Conservation (phyloP, 208 protist species). For the Trypanosoma scelopori region DNA sequence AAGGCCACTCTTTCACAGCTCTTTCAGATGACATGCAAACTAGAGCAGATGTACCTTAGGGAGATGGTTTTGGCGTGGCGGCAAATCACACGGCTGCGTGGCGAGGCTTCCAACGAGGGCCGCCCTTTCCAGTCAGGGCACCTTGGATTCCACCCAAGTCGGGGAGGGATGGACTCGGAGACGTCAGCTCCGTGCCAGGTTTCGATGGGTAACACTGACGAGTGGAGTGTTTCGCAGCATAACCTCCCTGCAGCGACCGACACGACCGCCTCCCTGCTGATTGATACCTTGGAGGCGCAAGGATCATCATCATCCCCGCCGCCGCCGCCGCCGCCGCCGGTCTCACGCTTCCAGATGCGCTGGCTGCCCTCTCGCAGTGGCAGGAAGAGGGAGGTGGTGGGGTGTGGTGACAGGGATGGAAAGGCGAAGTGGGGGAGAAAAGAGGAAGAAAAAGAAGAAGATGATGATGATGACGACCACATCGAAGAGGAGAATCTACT, state of each 20-base stretch:
- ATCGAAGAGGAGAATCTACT: conserved; percentile 41
- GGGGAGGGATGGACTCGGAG: background rate
- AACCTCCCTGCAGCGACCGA: background rate
- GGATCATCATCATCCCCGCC: too few relatives aligned
- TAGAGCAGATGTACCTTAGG: conserved; percentile 20
- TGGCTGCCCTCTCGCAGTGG: conserved; percentile 34
- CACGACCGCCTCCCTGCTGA: conserved; percentile 2
- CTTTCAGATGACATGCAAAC: conserved; percentile 18
- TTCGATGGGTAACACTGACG: background rate
- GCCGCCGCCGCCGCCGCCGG: too few relatives aligned
- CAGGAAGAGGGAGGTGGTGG: background rate
- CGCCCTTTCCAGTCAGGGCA: background rate
- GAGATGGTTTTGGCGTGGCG: conserved; percentile 23
- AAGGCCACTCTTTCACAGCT: background rate
- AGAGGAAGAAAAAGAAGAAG: too few relatives aligned
- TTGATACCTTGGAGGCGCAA: background rate
- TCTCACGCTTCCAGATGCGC: conserved; percentile 43
- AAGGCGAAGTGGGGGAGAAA: too few relatives aligned
- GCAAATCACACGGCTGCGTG: conserved; percentile 17
- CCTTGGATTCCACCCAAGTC: background rate
- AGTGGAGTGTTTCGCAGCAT: background rate
- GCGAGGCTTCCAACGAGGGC: conserved; percentile 6
- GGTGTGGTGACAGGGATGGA: background rate
- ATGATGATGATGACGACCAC: too few relatives aligned
- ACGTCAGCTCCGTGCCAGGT: background rate